A percentile compares a stretch with the other conserved stretches of the same genome.
Conservation (phyloP, 1,139 yeast genomes). For the Taiozyma sp. region DNA sequence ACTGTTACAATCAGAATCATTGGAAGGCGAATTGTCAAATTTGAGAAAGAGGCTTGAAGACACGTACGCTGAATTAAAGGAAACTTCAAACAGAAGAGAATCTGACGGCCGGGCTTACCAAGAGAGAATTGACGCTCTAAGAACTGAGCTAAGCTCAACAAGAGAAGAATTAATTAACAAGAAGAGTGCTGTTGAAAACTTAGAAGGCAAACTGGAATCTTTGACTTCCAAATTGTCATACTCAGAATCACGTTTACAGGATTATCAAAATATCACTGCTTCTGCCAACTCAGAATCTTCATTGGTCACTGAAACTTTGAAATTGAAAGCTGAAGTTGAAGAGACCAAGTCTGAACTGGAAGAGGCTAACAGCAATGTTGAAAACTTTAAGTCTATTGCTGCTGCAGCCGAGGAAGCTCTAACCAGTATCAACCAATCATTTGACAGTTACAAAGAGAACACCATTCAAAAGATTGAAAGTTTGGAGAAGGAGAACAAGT, state of each 20-base stretch:
- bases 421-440: conserved; percentile 35
- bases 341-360: conserved; percentile 42
- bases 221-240: conserved; percentile 34
- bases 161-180: conserved; percentile 40
- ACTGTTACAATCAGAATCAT: conserved; percentile 42
- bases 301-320: conserved; percentile 25
- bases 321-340: conserved; percentile 34
- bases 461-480: conserved; percentile 24
- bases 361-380: conserved; percentile 41
- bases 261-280: conserved; percentile 25
- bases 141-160: conserved; percentile 39
- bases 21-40: conserved; percentile 42
- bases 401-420: conserved; percentile 47
- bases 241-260: conserved; percentile 29
- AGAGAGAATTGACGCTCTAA: conserved; percentile 57
- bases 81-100: conserved; percentile 47
- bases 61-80: conserved; percentile 45
- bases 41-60: conserved; percentile 47
- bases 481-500: conserved; percentile 30
- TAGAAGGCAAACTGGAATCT: conserved; percentile 28
- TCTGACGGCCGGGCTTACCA: conserved; percentile 61
- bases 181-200: conserved; percentile 31
- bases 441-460: conserved; percentile 36
- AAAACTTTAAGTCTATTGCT: conserved; percentile 47
- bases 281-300: conserved; percentile 14